Evolutionary conservation across 2,329 filamentous ascomycete genomes (phyloP).

Genomic region (Aspergillus awamori): DNA sequence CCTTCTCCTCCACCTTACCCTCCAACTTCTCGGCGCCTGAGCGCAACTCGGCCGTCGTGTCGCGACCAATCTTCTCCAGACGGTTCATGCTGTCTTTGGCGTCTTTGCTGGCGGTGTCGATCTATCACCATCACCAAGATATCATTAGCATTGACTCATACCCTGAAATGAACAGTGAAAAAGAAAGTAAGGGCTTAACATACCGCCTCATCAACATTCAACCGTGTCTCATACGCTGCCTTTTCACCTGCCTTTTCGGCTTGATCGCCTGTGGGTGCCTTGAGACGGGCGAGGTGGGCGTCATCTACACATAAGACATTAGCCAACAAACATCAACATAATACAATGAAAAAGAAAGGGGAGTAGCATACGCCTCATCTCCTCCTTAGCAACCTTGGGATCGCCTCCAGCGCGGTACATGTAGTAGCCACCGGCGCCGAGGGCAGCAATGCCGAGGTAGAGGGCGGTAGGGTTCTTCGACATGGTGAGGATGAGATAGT

Average conservation of each 20-base stretch:
- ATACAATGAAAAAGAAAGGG: neutral
- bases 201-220: conserved; percentile 71
- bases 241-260: conserved; percentile 67
- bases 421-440: conserved; percentile 80
- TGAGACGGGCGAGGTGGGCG: conserved; percentile 67
- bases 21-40: conserved; percentile 73
- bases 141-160: neutral
- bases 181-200: conserved; percentile 29
- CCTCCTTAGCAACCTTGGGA: conserved; percentile 79
- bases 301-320: conserved; percentile 64
- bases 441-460: conserved; percentile 60
- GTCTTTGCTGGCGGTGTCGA: conserved; percentile 63
- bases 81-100: conserved; percentile 58
- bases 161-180: neutral
- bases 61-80: conserved; percentile 53
- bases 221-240: conserved; percentile 62
- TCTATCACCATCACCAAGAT: conserved; percentile 40
- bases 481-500: conserved; percentile 27
- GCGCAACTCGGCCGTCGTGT: conserved; percentile 57
- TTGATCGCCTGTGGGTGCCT: conserved; percentile 65
- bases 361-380: conserved; percentile 73
- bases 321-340: neutral
- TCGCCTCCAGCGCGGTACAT: conserved; percentile 83
- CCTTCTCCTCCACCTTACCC: conserved; percentile 75
- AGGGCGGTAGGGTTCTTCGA: conserved; percentile 40